Base-by-base conservation (phyloP, 2,329 filamentous ascomycete genomes). In the Daldinia eschscholtzii region DNA sequence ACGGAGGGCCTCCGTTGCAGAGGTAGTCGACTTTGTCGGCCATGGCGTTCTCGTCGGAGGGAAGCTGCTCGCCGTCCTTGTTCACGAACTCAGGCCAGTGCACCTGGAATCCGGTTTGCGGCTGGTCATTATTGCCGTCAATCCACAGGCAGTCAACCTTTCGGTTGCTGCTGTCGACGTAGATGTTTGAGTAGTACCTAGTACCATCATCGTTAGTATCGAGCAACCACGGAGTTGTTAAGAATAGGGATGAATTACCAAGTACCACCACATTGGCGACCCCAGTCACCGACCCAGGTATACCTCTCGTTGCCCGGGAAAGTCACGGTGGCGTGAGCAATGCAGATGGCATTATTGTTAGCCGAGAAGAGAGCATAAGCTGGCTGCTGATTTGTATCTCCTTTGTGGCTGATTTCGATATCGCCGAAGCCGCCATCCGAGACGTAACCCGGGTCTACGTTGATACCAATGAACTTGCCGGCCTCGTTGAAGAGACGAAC, bases 41-140 rank as follows among this genome's bases (percentile, higher is more conserved):
- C n/a, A 70, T 20, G 7, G 61, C 70, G 15, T 15, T 37, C 5
- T 68, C 57, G 52, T 68, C 63, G 0, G 57, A 23, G 1, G 70
- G 67, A 7, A 66, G 18, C 15, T 50, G 3, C 20, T 63, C 35
- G 59, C 61, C 64, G 1, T 61, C 35, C 7, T 50, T 53, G 26
- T 52, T 60, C 1, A 60, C 67, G 62, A 77, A 78, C 46, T 77
- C 73, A 23, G 75, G 75, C 72, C 74, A 79, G 71, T 78, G 76
- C 4, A 78, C 57, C 48, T 79, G 77, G 57, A 79, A 78, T 3
- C 74, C 76, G 1, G 73, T 77, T 39, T 76, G 70, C n/a, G 72
- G 72, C 44, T 70, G 52, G 61, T 75, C 70, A 48, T 70, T 65
- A 53, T 76, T 70, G 13, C 30, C 61, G 66, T 75, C 72, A 39